These are phyloP conservation scores for Apostasia ramifera DNA, from an alignment of 106 monocot species.

Conservation along the genomic window DNA sequence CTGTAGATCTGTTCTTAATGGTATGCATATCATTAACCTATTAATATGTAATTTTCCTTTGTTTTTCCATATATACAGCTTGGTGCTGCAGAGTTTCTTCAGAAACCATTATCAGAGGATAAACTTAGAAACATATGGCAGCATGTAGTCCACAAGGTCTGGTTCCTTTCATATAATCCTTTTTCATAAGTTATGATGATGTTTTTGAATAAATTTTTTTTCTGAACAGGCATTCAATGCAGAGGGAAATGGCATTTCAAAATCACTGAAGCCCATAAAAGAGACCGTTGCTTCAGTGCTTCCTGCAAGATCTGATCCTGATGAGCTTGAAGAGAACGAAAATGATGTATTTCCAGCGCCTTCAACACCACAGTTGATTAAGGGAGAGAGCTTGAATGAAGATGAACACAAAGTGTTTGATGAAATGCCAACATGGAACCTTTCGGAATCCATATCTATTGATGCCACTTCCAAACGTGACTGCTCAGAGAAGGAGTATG, in stretches of 20 bases:
- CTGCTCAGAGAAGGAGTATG: conserved; percentile 7
- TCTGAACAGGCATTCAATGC: conserved; percentile 72
- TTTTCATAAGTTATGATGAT: neutral
- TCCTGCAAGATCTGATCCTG: conserved; percentile 19
- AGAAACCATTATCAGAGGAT: conserved; percentile 83
- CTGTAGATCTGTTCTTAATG: neutral
- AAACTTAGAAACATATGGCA: conserved; percentile 84
- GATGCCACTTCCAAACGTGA: neutral
- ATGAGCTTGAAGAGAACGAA: neutral
- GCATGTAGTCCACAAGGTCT: conserved; percentile 86
- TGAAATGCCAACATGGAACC: too few species aligned
- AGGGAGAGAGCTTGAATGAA: conserved; percentile 13
- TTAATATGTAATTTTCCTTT: neutral
- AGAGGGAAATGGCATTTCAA: conserved; percentile 29
- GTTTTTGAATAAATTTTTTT: neutral
- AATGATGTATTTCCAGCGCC: conserved; percentile 38
- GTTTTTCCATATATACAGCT: conserved; percentile 32
- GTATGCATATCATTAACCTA: neutral
- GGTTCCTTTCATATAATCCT: neutral
- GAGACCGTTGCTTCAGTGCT: conserved; percentile 61
- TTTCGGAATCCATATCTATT: too few species aligned
- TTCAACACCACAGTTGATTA: conserved; percentile 54
- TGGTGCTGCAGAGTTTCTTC: conserved; percentile 78
- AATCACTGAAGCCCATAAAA: conserved; percentile 64
- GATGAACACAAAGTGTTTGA: conserved; percentile 21